These are phyloP conservation scores for Penicillium concentricum DNA, from an alignment of 2,329 filamentous ascomycete genomes.

Conservation along the genomic window DNA sequence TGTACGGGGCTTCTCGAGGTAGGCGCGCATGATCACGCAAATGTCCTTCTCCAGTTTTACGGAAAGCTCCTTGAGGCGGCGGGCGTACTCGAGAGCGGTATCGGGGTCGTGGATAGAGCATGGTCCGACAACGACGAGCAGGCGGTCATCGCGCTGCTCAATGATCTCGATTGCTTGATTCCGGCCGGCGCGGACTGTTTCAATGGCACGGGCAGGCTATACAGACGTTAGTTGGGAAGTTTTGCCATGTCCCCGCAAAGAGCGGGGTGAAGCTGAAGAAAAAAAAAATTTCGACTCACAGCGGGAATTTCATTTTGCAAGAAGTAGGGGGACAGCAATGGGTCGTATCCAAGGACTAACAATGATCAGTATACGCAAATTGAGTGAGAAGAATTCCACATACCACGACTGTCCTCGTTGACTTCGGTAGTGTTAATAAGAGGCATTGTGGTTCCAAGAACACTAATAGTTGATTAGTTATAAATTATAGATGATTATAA, in stretches of 20 bases:
- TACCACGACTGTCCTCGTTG: conserved; percentile 49
- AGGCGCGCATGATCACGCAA: conserved; percentile 94
- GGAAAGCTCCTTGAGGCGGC: conserved; percentile 71
- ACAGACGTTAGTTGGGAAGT: conserved; percentile 15
- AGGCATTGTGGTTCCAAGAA: conserved; percentile 37
- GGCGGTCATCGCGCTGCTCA: conserved; percentile 72
- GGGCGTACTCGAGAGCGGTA: conserved; percentile 83
- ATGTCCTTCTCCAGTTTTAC: conserved; percentile 80
- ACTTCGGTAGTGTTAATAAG: conserved; percentile 41
- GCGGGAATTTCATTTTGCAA: conserved; percentile 81
- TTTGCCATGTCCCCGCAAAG: conserved; percentile 61
- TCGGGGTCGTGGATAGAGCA: conserved; percentile 96
- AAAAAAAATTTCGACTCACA: conserved; percentile 55
- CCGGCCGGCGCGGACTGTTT: conserved; percentile 45
- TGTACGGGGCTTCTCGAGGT: conserved; percentile 97
- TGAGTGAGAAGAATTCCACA: conserved; percentile 10
- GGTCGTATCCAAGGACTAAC: conserved; percentile 87
- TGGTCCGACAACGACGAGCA: conserved; percentile 90
- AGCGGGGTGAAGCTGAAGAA: conserved; percentile 60
- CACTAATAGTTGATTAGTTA: conserved; percentile 5
- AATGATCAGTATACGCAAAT: not conserved
- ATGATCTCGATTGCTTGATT: conserved; percentile 69
- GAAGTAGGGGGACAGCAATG: conserved; percentile 83
- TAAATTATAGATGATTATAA: not conserved
- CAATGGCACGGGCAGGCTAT: conserved; percentile 41